Evolutionary conservation across 176 grass and related monocot species (phyloP), one percentile per base, ranked within the genome.

Genomic region (Hsuehochloa calcarea): DNA sequence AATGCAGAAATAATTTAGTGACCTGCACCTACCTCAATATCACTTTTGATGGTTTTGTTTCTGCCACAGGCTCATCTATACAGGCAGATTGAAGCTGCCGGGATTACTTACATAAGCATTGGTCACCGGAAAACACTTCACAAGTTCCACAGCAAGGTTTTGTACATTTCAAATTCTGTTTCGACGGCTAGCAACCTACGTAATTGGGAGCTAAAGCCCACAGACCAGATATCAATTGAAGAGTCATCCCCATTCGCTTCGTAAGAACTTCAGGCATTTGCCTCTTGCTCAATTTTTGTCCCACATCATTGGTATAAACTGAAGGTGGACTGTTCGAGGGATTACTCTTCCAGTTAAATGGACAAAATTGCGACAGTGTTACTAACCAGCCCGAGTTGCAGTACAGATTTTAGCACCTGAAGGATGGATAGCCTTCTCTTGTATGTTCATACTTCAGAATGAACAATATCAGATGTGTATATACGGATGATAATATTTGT

Each of bases 81-180:
- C 64, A 85, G 89, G 60, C 89, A 95, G 88, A 94, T 98, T 85
- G 89, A 92, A 89, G 88, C 91, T 87, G 93, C 93, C 38, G 96
- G 93, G 50, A 94, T 98, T 75, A 98, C 96, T 38, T 98, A 94
- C 80, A 77, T 98, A 64, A 98, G 96, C 72, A 85, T 98, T 19
- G 96, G 93, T 26, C 96, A 96, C 90, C 83, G 96, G 29, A 95
- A 54, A 65, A 98, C 93, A 67, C 91, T 98, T 81, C 77, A 77
- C 50, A 95, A 87, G 87, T 98, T 93, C 74, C 96, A 98, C 81
- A 96, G 94, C 58, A 95, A 86, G 81, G 91, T 92, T 59, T 64
- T 95, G 73, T 83, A 86, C 78, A 92, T 99, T 65, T 87, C 68
- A 0, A 95, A 92, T 16, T 89, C 75, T 27, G 88, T 92, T 79